Base-by-base conservation (phyloP, 306 rosid species). In the Prunus kanzakura region DNA sequence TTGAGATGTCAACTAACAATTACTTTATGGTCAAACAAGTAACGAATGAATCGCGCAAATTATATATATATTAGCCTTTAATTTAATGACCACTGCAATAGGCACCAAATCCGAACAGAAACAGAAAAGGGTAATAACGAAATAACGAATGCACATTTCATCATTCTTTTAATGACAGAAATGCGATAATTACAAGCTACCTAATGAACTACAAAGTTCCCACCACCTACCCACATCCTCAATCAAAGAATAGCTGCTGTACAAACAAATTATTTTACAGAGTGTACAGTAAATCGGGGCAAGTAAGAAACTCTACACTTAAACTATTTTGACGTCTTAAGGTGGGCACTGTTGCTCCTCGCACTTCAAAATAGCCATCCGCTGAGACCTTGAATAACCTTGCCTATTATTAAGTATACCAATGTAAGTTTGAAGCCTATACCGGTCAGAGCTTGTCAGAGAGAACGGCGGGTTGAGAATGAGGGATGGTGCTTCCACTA, bases 391-490 rank as follows among this genome's bases (percentile, higher is more conserved):
- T 5, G 91, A 86, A 82, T 80, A 84, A 63, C 90, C 91, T 85
- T 91, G 96, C 88, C 99, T 88, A 79, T 85, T 91, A 69, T 87
- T 86, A 69, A 96, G 88, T 64, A 87, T 81, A 14, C 91, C 93
- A 25, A 96, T 88, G 89, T 96, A 96, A 50, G 62, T 86, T 76
- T 83, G 92, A 51, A 96, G 93, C 87, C 99, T 76, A 83, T 91
- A 93, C 7, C 98, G 91, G 82, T 91, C 98, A 0, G 99, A 84
- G 78, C 80, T 96, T 49, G 98, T 93, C 58, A 93, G 86, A 23
- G 98, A 88, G 80, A 96, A 91, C 3, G 98, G 98, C 2, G 98
- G 99, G 64, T 93, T 96, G 18, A 93, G 89, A 78, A 96, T 88
- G 80, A 96, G 93, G 45, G 98, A 93, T 47, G 94, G 96, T 72